These are phyloP conservation scores for Microstegium vimineum DNA, from an alignment of 176 grass and related monocot species.

Conservation along the genomic window DNA sequence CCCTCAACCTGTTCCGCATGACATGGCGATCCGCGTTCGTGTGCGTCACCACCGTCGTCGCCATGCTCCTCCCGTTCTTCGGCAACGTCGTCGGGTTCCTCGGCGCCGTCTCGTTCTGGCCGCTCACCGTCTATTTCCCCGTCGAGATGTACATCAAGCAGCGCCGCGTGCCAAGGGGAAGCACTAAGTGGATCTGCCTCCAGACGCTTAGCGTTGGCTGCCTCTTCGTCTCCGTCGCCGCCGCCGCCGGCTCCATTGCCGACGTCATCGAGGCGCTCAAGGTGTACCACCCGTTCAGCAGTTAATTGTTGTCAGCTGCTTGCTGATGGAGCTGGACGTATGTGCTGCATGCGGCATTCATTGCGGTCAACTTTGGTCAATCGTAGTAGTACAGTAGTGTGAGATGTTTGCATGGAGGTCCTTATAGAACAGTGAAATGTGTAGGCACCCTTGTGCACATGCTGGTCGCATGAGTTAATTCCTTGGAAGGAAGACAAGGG, in stretches of 20 bases:
- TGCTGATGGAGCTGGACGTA: background rate
- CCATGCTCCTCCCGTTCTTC: slow-evolving; percentile 78
- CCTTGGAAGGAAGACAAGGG: background rate
- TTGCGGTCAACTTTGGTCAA: background rate
- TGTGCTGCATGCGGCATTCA: background rate
- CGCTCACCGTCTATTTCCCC: slow-evolving; percentile 72
- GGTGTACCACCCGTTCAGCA: slow-evolving; percentile 48
- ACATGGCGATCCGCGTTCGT: slow-evolving; percentile 55
- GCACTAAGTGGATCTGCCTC: slow-evolving; percentile 38
- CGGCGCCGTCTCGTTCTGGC: slow-evolving; percentile 75
- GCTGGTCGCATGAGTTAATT: background rate
- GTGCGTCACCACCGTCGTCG: slow-evolving; percentile 48
- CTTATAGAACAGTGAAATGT: background rate
- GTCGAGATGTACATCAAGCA: slow-evolving; percentile 77
- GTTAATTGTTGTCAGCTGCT: background rate
- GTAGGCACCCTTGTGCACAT: background rate
- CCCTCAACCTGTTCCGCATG: slow-evolving; percentile 42
- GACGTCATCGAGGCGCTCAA: slow-evolving; percentile 48
- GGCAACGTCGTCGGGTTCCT: slow-evolving; percentile 60
- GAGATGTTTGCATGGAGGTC: background rate
- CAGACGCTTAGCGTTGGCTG: slow-evolving; percentile 30
- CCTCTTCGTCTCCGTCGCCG: slow-evolving; percentile 37
- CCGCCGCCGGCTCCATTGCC: slow-evolving; percentile 49
- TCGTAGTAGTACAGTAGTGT: background rate
- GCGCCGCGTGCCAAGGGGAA: slow-evolving; percentile 22